Percentiles rank a stretch among this genome's conserved stretches.
These are phyloP conservation scores for Lentinus tigrinus DNA, from an alignment of 768 basidiomycete species.

Conservation along the genomic window DNA sequence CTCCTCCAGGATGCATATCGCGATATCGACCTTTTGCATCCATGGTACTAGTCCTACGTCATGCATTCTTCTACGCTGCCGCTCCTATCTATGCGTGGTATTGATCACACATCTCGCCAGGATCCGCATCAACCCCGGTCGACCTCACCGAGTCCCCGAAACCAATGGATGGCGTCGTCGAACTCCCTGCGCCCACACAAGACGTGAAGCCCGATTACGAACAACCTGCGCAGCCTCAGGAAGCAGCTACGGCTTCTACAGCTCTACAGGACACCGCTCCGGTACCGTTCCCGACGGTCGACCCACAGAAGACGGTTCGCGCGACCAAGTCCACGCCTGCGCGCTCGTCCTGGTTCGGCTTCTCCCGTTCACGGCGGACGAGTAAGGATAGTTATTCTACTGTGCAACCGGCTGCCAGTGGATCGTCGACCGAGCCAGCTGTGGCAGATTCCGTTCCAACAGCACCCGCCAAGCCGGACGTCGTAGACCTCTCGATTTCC, in stretches of 20 bases:
- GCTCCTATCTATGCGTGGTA: too few species aligned
- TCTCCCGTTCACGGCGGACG: slow-evolving; percentile 1
- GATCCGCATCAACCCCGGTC: slow-evolving; percentile 4
- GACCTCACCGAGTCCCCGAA: slow-evolving; percentile 3
- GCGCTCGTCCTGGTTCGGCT: slow-evolving; percentile 20
- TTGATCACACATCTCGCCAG: not conserved
- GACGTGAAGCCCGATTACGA: not conserved
- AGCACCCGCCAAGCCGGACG: not conserved
- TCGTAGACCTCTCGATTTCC: not conserved
- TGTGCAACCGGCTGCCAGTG: not conserved
- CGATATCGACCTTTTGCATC: too few species aligned
- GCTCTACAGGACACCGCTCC: not conserved
- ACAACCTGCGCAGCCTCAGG: not conserved
- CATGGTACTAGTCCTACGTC: too few species aligned
- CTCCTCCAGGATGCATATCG: too few species aligned
- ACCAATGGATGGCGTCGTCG: not conserved
- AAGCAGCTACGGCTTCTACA: not conserved
- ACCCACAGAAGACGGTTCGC: slow-evolving; percentile 8
- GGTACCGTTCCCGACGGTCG: slow-evolving; percentile 6
- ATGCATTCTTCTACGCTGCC: too few species aligned
- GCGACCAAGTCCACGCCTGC: slow-evolving; percentile 6
- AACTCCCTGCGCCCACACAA: not conserved
- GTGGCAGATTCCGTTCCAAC: not conserved
- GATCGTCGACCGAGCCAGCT: not conserved
- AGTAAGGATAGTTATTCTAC: not conserved